Evolutionary conservation across 768 basidiomycete species (phyloP), one percentile per base, ranked within the genome.

Genomic region (Phaffia tasmanica): DNA sequence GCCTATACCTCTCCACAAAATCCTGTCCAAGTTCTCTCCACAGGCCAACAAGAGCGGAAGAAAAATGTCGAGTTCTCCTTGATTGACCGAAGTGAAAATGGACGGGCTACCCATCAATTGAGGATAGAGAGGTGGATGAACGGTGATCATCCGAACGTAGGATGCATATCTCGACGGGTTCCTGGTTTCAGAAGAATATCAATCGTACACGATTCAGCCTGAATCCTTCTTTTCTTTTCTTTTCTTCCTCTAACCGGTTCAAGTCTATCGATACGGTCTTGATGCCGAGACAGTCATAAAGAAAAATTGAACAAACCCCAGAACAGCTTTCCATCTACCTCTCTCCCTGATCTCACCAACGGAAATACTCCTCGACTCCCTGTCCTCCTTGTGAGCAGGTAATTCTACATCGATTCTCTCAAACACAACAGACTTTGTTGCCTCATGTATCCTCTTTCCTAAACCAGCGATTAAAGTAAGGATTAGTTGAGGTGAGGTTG

Each of bases 41-140:
- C 65, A 67, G 1, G 46, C 47, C n/a, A 27, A 9, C 50, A 67
- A 61, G 27, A 67, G 46, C 29, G 58, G 30, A n/a, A 59, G 59
- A 19, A 67, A 9, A 50, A 67, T 47, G 30, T 67, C 65, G 23
- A 21, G 2, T n/a, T 67, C 65, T 16, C 65, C 65, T n/a, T 67
- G 54, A 30, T 47, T 27, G 21, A 56, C 60, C 11, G 35, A 42
- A 42, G 35, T 42, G 11, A 42, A 42, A 4, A 42, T 42, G 35
- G 35, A 42, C 9, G 65, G 53, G 11, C 29, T 56, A 14, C n/a
- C 21, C 8, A 49, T 46, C 53, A 67, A 46, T 4, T 25, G 25
- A 1, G 65, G 65, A 19, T 54, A 29, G 14, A 42, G 14, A 5
- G 65, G 65, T 18, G 65, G 60, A 32, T 21, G 49, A 51, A 67